Evolutionary conservation across 202 grass and related monocot genomes (phyloP), one percentile per base, ranked within the genome.

Genomic region (Brachypodium distachyon): DNA sequence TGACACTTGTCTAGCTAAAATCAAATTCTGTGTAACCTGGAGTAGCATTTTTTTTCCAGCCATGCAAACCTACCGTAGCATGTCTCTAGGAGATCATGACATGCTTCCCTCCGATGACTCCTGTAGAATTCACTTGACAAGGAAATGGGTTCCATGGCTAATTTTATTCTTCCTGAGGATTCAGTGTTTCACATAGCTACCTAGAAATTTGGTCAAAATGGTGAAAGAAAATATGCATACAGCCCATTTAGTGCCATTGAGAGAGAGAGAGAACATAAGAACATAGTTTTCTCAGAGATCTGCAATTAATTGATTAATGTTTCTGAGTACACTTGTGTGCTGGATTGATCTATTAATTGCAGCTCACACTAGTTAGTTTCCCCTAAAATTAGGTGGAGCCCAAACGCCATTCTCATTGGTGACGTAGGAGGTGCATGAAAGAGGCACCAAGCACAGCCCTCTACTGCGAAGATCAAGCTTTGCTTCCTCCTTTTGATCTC

Each of bases 381-480:
- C 88, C 41, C 78, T 72, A 31, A 89, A 92, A 68, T 88, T 86
- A 12, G 81, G 73, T 55, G 81, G 87, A 31, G 80, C 62, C 94
- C 94, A 97, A 17, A 86, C 43, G 60, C 78, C 91, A 61, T 94
- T 92, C 74, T 98, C 95, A 9, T 82, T 93, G 70, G 96, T 95
- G 23, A 99, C 83, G 69, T 93, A 99, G 6, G 96, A 99, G 5
- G 92, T 95, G 83, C 96, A 98, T 0, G 96, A 92, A 3, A 96
- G 85, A 17, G 96, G 92, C 74, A 99, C 92, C 74, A 99, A 76
- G 63, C 92, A 96, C 40, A 99, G 89, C 0, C 96, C 96, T 74
- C 96, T 96, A 50, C 92, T 96, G 69, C 89, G 93, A 36, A 99
- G 90, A 43, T 96, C 96, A 43, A 61, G 65, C 81, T 70, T 90